Evolutionary conservation across 1,139 yeast species (phyloP), one percentile per base, ranked within the genome.

Genomic region (Pichia sp.): DNA sequence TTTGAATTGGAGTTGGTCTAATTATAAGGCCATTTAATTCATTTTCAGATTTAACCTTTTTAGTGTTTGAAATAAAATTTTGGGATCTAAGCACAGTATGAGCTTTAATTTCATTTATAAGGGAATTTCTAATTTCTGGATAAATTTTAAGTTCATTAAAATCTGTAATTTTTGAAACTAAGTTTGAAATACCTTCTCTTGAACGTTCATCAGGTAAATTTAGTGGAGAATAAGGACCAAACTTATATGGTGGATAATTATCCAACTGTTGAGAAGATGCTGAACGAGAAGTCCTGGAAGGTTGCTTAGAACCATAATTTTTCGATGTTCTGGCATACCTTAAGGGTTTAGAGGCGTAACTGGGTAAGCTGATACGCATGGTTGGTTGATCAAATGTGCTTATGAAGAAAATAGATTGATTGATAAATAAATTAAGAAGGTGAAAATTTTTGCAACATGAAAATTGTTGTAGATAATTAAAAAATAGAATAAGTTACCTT

Each of bases 91-190:
- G 68, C 54, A 60, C 70, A 54, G 78, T 76, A 46, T 73, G 76
- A 2, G 66, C 60, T 42, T 68, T 68, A 45, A 87, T 77, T 45
- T 83, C 82, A n/a, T 74, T 65, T 12, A 74, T 64, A 62, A 87
- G 69, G 1, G 82, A 82, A 0, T 68, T 68, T 51, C 96, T 68
- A 1, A 90, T 84, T 1, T 72, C 70, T 0, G 92, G 87, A 41
- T 81, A 68, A 25, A 92, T 68, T 47, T 80, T 74, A 48, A 90
- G 69, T 39, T 82, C 78, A 20, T 76, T 75, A 57, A 90, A 89
- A 22, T 74, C 68, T 2, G 71, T 68, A 39, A 87, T 76, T 55
- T 77, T 77, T 2, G 68, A 63, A 3, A 79, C 65, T 22, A 71
- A 54, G 35, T 67, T 52, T 6, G 51, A 52, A 3, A 62, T 42